A percentile compares a stretch with the other conserved stretches of the same genome.
phyloP scores from a whole-genome alignment of 345 rosid species.

The Euphorbia pulcherrima region DNA sequence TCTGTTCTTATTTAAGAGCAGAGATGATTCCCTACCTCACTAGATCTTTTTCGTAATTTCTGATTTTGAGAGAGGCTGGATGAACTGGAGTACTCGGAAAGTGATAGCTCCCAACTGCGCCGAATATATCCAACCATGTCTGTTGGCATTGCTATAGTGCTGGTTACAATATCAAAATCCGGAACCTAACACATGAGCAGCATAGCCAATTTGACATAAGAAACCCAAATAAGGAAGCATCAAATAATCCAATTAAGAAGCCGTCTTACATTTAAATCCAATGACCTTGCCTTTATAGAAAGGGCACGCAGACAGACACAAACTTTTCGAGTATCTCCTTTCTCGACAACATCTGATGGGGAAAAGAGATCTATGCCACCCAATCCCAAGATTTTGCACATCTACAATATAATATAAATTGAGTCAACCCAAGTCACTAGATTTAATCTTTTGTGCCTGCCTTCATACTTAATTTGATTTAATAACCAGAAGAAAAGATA shows the following conservation, averaged over 20 bases:
- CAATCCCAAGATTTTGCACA: constrained; percentile 33
- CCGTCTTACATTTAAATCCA: constrained; percentile 27
- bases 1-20: neutral
- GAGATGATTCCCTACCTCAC: constrained; percentile 15
- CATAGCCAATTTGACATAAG: neutral
- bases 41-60: constrained; percentile 1
- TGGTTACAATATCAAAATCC: constrained; percentile 31
- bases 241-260: neutral
- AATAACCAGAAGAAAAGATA: neutral
- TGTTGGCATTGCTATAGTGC: constrained; percentile 26
- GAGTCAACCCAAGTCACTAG: neutral
- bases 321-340: constrained; percentile 27
- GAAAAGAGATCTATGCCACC: constrained; percentile 33
- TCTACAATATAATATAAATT: constrained; percentile 18
- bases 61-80: constrained; percentile 1
- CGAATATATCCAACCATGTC: constrained; percentile 29
- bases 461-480: neutral
- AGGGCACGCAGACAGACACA: constrained; percentile 33
- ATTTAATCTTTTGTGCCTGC: neutral
- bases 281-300: constrained; percentile 29
- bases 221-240: neutral
- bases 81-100: constrained; percentile 9
- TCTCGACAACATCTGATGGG: constrained; percentile 36
- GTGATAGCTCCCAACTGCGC: constrained; percentile 28
- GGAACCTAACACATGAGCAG: constrained; percentile 26